phyloP scores from a whole-genome alignment of 345 rosid genomes.

The Eucalyptus pauciflora region DNA sequence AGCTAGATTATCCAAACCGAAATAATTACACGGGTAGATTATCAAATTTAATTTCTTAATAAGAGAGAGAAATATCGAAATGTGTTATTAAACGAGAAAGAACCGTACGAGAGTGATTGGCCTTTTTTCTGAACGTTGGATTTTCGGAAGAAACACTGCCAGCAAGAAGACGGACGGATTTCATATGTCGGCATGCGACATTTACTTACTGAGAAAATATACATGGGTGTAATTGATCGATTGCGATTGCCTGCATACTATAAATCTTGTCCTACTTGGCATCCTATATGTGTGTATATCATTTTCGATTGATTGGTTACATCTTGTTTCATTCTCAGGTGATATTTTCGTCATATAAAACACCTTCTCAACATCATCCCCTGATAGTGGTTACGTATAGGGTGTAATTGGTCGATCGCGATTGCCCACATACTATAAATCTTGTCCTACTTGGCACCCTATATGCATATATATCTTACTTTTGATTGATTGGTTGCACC shows the following conservation, averaged over 20 bases:
- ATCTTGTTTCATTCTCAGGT: neutral
- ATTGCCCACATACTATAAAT: neutral
- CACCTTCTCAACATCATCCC: neutral
- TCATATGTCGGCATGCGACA: neutral
- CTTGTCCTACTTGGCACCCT: neutral
- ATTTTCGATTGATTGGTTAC: neutral
- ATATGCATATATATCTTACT: too few species aligned
- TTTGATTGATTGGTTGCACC: too few species aligned
- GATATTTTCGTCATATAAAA: neutral
- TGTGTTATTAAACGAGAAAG: neutral
- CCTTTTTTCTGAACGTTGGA: neutral
- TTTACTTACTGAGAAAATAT: neutral
- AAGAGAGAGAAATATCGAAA: neutral
- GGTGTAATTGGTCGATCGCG: neutral
- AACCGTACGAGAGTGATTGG: neutral
- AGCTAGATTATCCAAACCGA: neutral
- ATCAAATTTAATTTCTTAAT: neutral
- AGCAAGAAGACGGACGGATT: neutral
- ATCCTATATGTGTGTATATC: too few species aligned
- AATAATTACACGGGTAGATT: neutral
- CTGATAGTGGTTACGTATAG: too few species aligned
- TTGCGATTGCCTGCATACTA: neutral
- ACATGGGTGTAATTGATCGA: neutral
- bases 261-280: too few species aligned
- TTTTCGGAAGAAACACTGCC: neutral